phyloP scores from a whole-genome alignment of 495 filamentous ascomycete genomes.

The Parathielavia appendiculata region DNA sequence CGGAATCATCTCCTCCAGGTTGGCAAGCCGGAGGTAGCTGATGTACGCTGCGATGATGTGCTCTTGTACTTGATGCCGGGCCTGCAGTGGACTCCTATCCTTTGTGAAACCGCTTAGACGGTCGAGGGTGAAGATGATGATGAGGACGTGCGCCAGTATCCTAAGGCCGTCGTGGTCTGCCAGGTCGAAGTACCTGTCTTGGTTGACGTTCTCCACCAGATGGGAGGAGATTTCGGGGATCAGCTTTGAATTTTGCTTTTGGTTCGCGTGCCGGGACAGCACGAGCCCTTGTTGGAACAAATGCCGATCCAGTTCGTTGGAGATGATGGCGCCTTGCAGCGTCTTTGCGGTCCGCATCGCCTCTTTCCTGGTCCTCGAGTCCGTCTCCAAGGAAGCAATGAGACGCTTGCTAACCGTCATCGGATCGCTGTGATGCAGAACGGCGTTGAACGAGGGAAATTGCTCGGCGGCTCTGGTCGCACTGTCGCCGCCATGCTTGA shows the following conservation, averaged over 20 bases:
- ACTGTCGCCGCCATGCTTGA: slow-evolving; percentile 41
- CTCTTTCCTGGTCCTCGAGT: slow-evolving; percentile 44
- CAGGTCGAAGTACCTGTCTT: slow-evolving; percentile 43
- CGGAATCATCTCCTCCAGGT: slow-evolving; percentile 70
- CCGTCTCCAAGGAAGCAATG: slow-evolving; percentile 45
- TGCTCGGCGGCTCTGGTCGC: slow-evolving; percentile 36
- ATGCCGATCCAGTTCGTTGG: slow-evolving; percentile 52
- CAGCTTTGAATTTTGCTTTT: slow-evolving; percentile 43
- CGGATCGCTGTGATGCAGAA: slow-evolving; percentile 50
- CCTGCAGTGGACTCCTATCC: slow-evolving; percentile 28
- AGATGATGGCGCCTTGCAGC: slow-evolving; percentile 61
- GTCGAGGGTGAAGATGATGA: slow-evolving; percentile 46
- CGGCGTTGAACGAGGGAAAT: slow-evolving; percentile 47
- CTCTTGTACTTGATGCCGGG: slow-evolving; percentile 44
- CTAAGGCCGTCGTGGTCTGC: slow-evolving; percentile 55
- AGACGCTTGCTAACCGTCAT: slow-evolving; percentile 46
- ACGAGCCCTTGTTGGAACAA: slow-evolving; percentile 54
- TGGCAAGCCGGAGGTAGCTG: slow-evolving; percentile 62
- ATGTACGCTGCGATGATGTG: slow-evolving; percentile 76
- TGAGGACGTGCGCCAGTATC: slow-evolving; percentile 56
- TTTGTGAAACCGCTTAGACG: slow-evolving; percentile 42
- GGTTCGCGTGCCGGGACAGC: slow-evolving; percentile 51
- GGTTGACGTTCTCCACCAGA: slow-evolving; percentile 30
- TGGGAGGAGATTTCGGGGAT: slow-evolving; percentile 35
- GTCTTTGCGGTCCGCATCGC: slow-evolving; percentile 55